These are phyloP conservation scores for Penicillium glabrum DNA, from an alignment of 2,329 filamentous ascomycete genomes.

Conservation along the genomic window DNA sequence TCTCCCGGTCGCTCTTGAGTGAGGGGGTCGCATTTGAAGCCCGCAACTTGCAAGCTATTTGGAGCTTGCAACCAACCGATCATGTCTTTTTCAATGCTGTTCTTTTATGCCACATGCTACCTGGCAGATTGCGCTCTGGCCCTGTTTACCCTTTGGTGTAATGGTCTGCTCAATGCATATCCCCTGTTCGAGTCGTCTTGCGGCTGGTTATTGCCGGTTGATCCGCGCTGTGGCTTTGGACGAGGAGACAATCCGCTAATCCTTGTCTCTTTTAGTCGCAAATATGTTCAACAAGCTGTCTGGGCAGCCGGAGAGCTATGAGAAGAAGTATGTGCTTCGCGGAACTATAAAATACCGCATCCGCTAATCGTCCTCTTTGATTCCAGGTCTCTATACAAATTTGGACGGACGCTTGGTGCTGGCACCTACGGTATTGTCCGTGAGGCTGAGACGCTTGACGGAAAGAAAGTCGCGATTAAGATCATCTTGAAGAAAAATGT, in stretches of 20 bases:
- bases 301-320: conserved; percentile 96
- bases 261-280: conserved; percentile 60
- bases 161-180: conserved; percentile 1
- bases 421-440: conserved; percentile 98
- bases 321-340: conserved; percentile 76
- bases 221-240: not conserved
- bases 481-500: conserved; percentile 99
- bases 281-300: conserved; percentile 94
- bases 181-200: not conserved
- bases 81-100: conserved; percentile 5
- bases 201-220: not conserved
- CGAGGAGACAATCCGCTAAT: conserved; percentile 8
- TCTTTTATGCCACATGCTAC: conserved; percentile 5
- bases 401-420: conserved; percentile 90
- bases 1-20: not conserved
- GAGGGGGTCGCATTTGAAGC: not conserved
- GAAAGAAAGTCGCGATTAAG: conserved; percentile 86
- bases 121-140: conserved; percentile 6
- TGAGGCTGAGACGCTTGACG: conserved; percentile 80
- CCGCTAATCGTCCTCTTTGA: not conserved
- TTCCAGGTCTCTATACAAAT: conserved; percentile 77
- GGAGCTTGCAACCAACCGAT: not conserved
- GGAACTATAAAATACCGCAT: not conserved
- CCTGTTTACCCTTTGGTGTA: not conserved
- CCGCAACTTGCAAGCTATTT: not conserved